phyloP scores from a whole-genome alignment of 768 basidiomycete genomes.

The Pleurotus citrinopileatus region DNA sequence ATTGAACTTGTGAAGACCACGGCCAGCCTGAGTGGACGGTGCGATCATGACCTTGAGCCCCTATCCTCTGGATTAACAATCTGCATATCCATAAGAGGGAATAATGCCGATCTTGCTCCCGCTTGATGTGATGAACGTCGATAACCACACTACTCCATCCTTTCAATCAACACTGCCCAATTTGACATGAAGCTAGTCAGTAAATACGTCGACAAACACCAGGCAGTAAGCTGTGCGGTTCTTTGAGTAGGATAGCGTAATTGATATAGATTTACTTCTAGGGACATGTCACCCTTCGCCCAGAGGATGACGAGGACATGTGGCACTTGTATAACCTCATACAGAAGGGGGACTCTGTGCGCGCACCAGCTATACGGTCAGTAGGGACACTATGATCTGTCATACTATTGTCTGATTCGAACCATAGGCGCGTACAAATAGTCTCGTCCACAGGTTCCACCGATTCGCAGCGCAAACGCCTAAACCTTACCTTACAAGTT shows the following conservation, averaged over 20 bases:
- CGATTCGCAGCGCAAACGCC: slow-evolving; percentile 84
- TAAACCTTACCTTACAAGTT: slow-evolving; percentile 83
- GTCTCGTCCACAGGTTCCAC: slow-evolving; percentile 92
- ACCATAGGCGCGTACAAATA: slow-evolving; percentile 75
- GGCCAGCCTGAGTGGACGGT: neutral
- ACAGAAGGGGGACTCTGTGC: slow-evolving; percentile 80
- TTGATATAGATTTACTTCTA: slow-evolving; percentile 27
- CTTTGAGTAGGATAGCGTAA: neutral
- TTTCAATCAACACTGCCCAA: slow-evolving; percentile 8
- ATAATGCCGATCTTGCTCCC: neutral
- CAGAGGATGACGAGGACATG: slow-evolving; percentile 99
- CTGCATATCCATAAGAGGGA: too few relatives aligned
- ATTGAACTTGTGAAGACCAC: too few relatives aligned
- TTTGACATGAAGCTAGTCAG: slow-evolving; percentile 78
- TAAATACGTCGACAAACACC: slow-evolving; percentile 81
- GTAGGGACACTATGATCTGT: slow-evolving; percentile 18
- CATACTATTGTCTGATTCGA: neutral
- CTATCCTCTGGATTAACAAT: too few relatives aligned
- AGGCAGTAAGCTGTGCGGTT: slow-evolving; percentile 51
- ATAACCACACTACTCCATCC: neutral
- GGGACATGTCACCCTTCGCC: slow-evolving; percentile 93
- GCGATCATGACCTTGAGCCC: neutral
- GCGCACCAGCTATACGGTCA: slow-evolving; percentile 82
- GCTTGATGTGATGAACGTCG: neutral
- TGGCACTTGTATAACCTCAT: slow-evolving; percentile 99